These are phyloP conservation scores for Lipomyces kockii DNA, from an alignment of 805 yeast species.

Conservation along the genomic window DNA sequence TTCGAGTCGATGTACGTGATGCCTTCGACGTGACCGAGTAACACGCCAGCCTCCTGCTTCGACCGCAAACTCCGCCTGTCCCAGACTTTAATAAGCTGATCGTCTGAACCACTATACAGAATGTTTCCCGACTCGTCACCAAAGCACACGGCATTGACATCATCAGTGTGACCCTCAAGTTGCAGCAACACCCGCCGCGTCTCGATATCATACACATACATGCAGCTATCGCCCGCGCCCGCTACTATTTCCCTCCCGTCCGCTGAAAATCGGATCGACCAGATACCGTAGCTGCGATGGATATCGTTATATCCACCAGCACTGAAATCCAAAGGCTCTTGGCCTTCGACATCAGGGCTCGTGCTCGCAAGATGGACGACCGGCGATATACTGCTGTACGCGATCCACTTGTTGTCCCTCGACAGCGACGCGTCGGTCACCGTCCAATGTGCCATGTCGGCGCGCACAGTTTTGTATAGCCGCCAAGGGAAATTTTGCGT, in stretches of 20 bases:
- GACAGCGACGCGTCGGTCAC: conserved; percentile 41
- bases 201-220: conserved; percentile 39
- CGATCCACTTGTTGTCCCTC: conserved; percentile 37
- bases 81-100: conserved; percentile 57
- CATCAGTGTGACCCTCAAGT: conserved; percentile 37
- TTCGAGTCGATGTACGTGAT: conserved; percentile 41
- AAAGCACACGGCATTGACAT: conserved; percentile 42
- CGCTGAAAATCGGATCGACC: conserved; percentile 39
- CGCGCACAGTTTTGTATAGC: conserved; percentile 32
- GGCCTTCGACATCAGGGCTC: conserved; percentile 32
- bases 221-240: conserved; percentile 37
- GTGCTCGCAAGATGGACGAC: conserved; percentile 37
- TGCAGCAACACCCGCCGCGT: conserved; percentile 19
- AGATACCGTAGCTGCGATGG: conserved; percentile 31
- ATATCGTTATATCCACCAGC: conserved; percentile 7
- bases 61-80: conserved; percentile 43
- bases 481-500: conserved; percentile 33
- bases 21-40: conserved; percentile 44
- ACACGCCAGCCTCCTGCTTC: conserved; percentile 38
- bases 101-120: conserved; percentile 57
- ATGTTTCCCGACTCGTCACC: conserved; percentile 45
- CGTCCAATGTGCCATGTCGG: conserved; percentile 40
- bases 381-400: conserved; percentile 38
- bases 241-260: conserved; percentile 39
- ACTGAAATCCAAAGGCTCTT: conserved; percentile 27